Evolutionary conservation across 805 yeast species (phyloP).

Genomic region (Teunomyces stri): DNA sequence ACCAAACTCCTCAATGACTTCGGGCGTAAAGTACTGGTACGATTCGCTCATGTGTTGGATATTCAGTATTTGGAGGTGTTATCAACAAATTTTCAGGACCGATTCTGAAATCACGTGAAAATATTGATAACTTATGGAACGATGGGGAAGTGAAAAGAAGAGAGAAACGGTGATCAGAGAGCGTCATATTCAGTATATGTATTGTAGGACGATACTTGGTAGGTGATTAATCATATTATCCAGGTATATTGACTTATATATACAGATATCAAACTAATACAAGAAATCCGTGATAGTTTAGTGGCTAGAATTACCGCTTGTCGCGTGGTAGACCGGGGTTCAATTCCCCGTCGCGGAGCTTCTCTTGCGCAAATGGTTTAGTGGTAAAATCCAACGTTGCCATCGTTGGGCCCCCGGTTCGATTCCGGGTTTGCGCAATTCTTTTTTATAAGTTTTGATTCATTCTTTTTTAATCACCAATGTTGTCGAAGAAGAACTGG

Average conservation of each 20-base stretch:
- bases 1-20: constrained; percentile 29
- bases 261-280: no score
- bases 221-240: no score
- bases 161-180: no score
- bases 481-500: constrained; percentile 17
- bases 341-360: constrained; percentile 10
- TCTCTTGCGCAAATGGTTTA: constrained; percentile 8
- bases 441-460: background rate
- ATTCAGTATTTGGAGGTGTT: background rate
- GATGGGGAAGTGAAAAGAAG: no score
- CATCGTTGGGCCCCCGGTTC: constrained; percentile 11
- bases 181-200: no score
- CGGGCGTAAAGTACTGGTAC: constrained; percentile 26
- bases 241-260: no score
- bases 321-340: constrained; percentile 10
- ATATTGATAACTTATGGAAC: background rate
- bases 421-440: constrained; percentile 9
- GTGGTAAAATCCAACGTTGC: constrained; percentile 10
- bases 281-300: constrained; percentile 8
- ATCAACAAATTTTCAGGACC: constrained; percentile 1
- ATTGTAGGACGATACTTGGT: no score
- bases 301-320: constrained; percentile 10
- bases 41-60: constrained; percentile 9
- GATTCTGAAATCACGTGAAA: background rate
- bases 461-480: background rate